Evolutionary conservation across 192 early-diverging fungal species (phyloP).

Genomic region (Funneliformis mosseae): DNA sequence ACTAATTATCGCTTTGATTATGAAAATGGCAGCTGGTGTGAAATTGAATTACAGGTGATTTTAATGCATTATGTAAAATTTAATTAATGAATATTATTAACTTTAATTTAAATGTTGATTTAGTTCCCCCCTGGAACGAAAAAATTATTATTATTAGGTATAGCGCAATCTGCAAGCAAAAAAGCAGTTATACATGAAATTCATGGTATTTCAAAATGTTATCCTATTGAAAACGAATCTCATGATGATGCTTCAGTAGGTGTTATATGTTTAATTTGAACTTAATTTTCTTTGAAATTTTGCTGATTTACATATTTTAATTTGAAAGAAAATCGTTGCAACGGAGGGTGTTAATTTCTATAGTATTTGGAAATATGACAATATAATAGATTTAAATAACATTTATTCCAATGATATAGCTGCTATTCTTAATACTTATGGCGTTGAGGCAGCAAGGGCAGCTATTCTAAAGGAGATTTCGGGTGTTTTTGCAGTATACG

Average conservation of each 20-base stretch:
- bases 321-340: conserved; percentile 58
- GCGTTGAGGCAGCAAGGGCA: conserved; percentile 94
- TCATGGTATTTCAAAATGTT: conserved; percentile 76
- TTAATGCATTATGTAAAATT: background rate
- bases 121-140: conserved; percentile 85
- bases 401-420: conserved; percentile 97
- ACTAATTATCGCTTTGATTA: conserved; percentile 71
- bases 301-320: conserved; percentile 30
- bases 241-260: conserved; percentile 78
- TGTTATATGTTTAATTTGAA: background rate
- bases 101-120: background rate
- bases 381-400: conserved; percentile 81
- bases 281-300: background rate
- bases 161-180: conserved; percentile 79
- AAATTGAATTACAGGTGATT: conserved; percentile 69
- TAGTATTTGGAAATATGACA: conserved; percentile 82
- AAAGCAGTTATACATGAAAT: conserved; percentile 85
- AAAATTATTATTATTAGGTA: conserved; percentile 92
- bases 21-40: conserved; percentile 69
- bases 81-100: background rate
- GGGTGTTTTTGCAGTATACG: conserved; percentile 90
- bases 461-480: conserved; percentile 93
- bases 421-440: conserved; percentile 90
- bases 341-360: conserved; percentile 91
- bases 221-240: conserved; percentile 76